phyloP scores from a whole-genome alignment of 768 basidiomycete species.

The Sutorius australiensis region DNA sequence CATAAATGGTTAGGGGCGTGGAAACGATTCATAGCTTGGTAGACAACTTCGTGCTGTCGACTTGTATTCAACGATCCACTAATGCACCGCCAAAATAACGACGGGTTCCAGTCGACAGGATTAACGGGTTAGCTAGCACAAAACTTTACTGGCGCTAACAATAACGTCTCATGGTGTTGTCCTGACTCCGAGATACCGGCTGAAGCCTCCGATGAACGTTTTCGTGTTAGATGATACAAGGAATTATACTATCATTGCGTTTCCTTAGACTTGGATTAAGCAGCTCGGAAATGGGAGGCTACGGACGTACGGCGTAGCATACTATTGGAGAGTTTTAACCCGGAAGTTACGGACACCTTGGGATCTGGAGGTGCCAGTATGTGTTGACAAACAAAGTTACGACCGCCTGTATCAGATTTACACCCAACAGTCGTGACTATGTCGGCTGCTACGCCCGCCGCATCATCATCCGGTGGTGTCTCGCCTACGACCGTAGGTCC shows the following conservation, averaged over 20 bases:
- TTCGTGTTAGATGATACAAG: too few relatives aligned
- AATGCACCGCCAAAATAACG: not conserved
- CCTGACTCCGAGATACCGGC: not conserved
- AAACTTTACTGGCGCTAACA: too few relatives aligned
- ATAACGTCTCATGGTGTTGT: too few relatives aligned
- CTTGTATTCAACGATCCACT: not conserved
- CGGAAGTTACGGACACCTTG: too few relatives aligned
- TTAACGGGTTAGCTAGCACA: not conserved
- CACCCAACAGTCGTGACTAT: constrained; percentile 11
- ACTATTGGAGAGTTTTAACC: too few relatives aligned
- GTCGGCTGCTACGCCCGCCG: constrained; percentile 32
- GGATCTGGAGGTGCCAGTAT: too few relatives aligned
- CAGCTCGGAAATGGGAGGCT: too few relatives aligned
- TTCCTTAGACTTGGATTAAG: too few relatives aligned
- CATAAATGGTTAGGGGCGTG: not conserved
- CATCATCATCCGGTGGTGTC: constrained; percentile 32
- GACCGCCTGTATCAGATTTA: not conserved
- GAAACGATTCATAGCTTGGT: constrained; percentile 1
- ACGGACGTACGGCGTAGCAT: too few relatives aligned
- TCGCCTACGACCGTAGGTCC: constrained; percentile 28
- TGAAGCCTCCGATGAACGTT: not conserved
- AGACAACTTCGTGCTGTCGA: too few relatives aligned
- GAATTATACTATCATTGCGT: too few relatives aligned
- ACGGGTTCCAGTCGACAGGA: not conserved
- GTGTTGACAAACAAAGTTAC: not conserved